phyloP scores from a whole-genome alignment of 2,329 filamentous ascomycete genomes.

The Verticillium zaregamsianum region DNA sequence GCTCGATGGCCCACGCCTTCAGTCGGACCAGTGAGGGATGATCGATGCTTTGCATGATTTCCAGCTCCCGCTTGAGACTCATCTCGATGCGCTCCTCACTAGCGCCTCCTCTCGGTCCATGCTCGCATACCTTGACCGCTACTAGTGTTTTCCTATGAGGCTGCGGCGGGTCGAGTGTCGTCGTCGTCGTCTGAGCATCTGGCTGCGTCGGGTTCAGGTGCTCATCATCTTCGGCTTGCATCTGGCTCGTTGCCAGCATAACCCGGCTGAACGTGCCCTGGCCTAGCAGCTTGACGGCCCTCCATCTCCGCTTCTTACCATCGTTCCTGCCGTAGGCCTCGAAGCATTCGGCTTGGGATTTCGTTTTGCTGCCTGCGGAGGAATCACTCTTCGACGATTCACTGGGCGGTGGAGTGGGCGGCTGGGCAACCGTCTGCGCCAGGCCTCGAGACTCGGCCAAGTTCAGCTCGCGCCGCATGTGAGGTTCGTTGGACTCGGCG shows the following conservation, averaged over 20 bases:
- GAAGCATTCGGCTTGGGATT: conserved; percentile 57
- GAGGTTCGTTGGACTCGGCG: conserved; percentile 35
- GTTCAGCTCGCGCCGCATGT: conserved; percentile 71
- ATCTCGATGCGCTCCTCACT: conserved; percentile 92
- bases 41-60: conserved; percentile 83
- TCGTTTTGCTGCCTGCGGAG: conserved; percentile 35
- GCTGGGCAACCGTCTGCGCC: conserved; percentile 52
- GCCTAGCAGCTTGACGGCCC: conserved; percentile 74
- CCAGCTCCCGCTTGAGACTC: conserved; percentile 88
- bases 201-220: conserved; percentile 30
- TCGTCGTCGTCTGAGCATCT: conserved; percentile 17
- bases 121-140: conserved; percentile 92
- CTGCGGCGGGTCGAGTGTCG: conserved; percentile 33
- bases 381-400: conserved; percentile 54
- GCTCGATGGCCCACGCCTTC: conserved; percentile 85
- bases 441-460: conserved; percentile 76
- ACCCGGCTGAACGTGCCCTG: conserved; percentile 96
- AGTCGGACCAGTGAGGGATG: conserved; percentile 90
- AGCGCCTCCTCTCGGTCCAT: conserved; percentile 88
- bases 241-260: conserved; percentile 80
- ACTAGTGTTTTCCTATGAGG: conserved; percentile 73
- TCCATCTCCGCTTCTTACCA: conserved; percentile 70
- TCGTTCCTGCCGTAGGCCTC: conserved; percentile 64
- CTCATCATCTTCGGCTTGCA: conserved; percentile 44
- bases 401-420: conserved; percentile 78